Conservation (phyloP, 176 grass and related monocot genomes). For the Tillandsia fasciculata region DNA sequence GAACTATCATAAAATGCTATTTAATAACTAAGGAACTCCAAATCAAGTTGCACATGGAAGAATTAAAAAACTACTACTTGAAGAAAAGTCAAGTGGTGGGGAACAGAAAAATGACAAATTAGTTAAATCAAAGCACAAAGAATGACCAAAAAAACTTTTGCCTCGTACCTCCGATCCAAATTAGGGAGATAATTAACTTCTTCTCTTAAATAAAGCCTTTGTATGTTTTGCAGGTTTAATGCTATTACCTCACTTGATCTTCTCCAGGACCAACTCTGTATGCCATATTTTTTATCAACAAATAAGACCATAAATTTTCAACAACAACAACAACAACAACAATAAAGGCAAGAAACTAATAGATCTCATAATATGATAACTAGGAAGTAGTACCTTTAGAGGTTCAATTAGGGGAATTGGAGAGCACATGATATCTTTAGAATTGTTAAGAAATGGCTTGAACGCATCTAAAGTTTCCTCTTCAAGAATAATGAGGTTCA, state of each 20-base stretch:
- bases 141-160: background rate
- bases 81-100: background rate
- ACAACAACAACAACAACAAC: background rate
- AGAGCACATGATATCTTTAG: constrained; percentile 2
- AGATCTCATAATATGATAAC: background rate
- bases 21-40: background rate
- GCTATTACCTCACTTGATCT: constrained; percentile 24
- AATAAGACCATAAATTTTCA: constrained; percentile 1
- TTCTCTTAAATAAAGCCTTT: constrained; percentile 14
- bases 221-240: constrained; percentile 13
- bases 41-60: background rate
- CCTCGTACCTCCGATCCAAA: background rate
- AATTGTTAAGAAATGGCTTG: constrained; percentile 9
- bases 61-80: background rate
- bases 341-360: background rate
- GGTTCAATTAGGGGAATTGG: no score
- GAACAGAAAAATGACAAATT: background rate
- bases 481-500: constrained; percentile 47
- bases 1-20: background rate
- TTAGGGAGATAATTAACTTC: background rate
- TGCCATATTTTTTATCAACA: constrained; percentile 1
- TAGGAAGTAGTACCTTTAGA: background rate
- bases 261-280: constrained; percentile 10
- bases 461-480: constrained; percentile 14
- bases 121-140: background rate